phyloP scores from a whole-genome alignment of 768 basidiomycete genomes.

The Coprinellus micaceus region DNA sequence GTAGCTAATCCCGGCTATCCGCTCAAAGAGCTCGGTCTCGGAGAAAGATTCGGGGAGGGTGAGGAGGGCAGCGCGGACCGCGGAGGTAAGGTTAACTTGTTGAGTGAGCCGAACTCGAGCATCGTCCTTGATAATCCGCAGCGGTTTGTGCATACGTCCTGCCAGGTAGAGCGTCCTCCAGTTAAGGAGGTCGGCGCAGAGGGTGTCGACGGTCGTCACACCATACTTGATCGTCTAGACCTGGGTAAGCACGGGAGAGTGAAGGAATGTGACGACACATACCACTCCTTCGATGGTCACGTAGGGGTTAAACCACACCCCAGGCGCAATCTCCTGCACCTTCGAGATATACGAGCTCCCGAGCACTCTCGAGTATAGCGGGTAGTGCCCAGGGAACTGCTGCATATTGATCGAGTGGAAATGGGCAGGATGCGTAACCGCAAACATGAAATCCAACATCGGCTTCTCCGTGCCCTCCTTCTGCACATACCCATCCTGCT shows the following conservation, averaged over 20 bases:
- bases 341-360: conserved; percentile 81
- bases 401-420: conserved; percentile 97
- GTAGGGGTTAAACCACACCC: conserved; percentile 95
- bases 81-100: conserved; percentile 90
- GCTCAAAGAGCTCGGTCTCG: conserved; percentile 78
- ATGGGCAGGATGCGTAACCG: conserved; percentile 87
- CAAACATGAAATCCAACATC: conserved; percentile 96
- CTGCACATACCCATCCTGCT: conserved; percentile 75
- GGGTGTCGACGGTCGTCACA: conserved; percentile 84
- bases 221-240: conserved; percentile 92
- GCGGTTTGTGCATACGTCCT: conserved; percentile 96
- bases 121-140: conserved; percentile 89
- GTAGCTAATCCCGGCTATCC: conserved; percentile 85
- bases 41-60: conserved; percentile 80
- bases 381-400: conserved; percentile 89
- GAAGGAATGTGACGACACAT: conserved; percentile 30
- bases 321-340: conserved; percentile 73
- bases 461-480: conserved; percentile 41
- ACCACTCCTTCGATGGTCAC: conserved; percentile 83
- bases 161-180: conserved; percentile 94
- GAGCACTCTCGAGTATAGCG: conserved; percentile 77
- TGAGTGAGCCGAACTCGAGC: conserved; percentile 88
- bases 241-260: not conserved
- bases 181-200: conserved; percentile 86
- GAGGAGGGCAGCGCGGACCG: conserved; percentile 85